Base-by-base conservation (phyloP, 2,329 filamentous ascomycete species). In the Fusarium nisikadoi region DNA sequence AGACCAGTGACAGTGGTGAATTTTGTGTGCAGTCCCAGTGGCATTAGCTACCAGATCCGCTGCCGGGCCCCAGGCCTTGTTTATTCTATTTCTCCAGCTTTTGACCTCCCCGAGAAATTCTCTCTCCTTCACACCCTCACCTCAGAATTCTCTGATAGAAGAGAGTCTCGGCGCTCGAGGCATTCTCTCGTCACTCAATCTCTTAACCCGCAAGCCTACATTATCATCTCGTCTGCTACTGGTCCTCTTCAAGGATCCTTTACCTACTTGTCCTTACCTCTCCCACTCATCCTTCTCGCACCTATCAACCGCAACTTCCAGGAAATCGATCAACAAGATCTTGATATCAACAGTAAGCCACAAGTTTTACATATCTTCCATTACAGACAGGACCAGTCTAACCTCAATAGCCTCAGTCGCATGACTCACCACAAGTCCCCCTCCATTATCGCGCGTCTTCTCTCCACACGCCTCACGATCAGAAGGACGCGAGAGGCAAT, bases 141-240 rank as follows among this genome's bases (percentile, higher is more conserved):
- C 5, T 8, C 16, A 23, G 5, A 35, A 33, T 3, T 3, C 4
- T 8, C 29, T 14, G 11, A 19, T 6, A 10, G 20, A 4, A 23
- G 3, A 46, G 9, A 3, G 0, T 19, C 5, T 13, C 20, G 12
- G 13, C 11, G 3, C 5, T 14, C 0, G 23, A 2, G 11, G 7
- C 11, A 23, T 13, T 19, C 8, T 35, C 6, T 1, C 4, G 8
- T 19, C 16, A 9, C 17, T 11, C 2, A 16, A 16, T 20, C 1
- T 19, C n/a, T 49, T 2, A 9, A 14, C n/a, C 6, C 17, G 1
- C 4, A 12, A 23, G 1, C 2, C 6, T 33, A 8, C 2, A 13
- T 4, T n/a, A 33, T 17, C 8, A 17, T 6, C 1, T 23, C 16
- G 5, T 4, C n/a, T 6, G 8, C 23, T 23, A 7, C n/a, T 1